Base-by-base conservation (phyloP, 75 land plant genomes). In the Selaginella moellendorffii region DNA sequence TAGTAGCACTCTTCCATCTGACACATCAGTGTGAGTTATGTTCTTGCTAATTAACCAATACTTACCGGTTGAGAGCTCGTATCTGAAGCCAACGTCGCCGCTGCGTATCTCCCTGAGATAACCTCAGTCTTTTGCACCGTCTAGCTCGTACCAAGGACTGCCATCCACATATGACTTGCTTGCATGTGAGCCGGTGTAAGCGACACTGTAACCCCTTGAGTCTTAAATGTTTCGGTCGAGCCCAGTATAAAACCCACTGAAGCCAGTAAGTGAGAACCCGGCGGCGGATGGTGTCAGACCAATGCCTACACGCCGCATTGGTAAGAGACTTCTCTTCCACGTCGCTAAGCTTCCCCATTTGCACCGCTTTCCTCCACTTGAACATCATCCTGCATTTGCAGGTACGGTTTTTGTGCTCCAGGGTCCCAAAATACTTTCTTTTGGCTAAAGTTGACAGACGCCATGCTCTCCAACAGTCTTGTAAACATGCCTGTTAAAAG, bases 331-430 rank as follows among this genome's bases (percentile, higher is more conserved):
- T 56, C 59, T 56, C 59, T 8, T 24, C 24, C 19, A 21, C 59
- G 8, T 56, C 24, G 59, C 24, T 56, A 21, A 25, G 19, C 59
- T 24, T 56, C 59, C 18, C 59, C 21, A 21, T 56, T 8, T 21
- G 17, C 24, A 56, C 59, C 5, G 24, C 24, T 21, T 24, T 56
- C 59, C n/a, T 56, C 59, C 59, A 56, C 9, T 24, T 56, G 5
- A 56, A 56, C 21, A 56, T 56, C 24, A 56, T 56, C 19, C 21
- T 56, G 59, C 59, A 56, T 21, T 19, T 21, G n/a, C 21, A 56
- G 2, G 19, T 56, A 5, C 21, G 8, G 24, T 24, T 24, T 56
- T 8, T 56, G 24, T 56, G 59, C 59, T 56, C 21, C 59, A 56
- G 21, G 9, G 17, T 36, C 14, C 59, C 24, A 21, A 19, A 5